Conservation (phyloP, 2,329 filamentous ascomycete species). For the Dactylellina leptospora region DNA sequence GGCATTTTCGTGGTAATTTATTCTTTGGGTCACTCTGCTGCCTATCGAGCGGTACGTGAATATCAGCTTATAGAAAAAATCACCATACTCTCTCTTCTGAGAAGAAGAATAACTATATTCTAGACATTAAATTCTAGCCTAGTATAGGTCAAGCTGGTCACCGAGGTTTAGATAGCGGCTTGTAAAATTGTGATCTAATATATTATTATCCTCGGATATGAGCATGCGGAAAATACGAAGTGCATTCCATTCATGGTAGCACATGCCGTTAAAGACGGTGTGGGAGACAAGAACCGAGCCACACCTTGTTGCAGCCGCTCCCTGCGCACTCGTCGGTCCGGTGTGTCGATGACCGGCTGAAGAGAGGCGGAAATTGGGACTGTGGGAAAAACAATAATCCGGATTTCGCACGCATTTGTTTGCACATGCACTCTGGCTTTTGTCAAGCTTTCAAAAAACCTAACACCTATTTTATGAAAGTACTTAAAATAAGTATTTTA, state of each 20-base stretch:
- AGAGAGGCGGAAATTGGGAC: constrained; percentile 25
- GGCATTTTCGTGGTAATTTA: constrained; percentile 39
- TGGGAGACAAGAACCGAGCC: constrained; percentile 20
- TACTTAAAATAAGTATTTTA: too few species aligned
- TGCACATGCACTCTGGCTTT: too few species aligned
- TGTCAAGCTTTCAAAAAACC: too few species aligned
- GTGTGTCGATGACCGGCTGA: constrained; percentile 20
- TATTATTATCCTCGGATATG: background rate
- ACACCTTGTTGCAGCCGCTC: too few species aligned
- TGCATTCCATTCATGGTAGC: too few species aligned
- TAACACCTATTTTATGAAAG: too few species aligned
- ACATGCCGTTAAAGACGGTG: constrained; percentile 17
- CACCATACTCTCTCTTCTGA: too few species aligned
- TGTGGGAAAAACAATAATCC: constrained; percentile 29
- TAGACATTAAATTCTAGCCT: too few species aligned
- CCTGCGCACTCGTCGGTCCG: background rate
- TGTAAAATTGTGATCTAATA: background rate
- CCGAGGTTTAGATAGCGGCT: background rate
- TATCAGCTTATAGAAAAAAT: too few species aligned
- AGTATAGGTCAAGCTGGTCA: too few species aligned
- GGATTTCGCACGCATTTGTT: too few species aligned
- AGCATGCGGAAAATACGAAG: background rate
- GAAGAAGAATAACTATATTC: too few species aligned
- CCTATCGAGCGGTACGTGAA: background rate
- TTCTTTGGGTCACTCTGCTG: background rate